These are phyloP conservation scores for Knoxdaviesia capensis DNA, from an alignment of 2,329 filamentous ascomycete genomes.

Conservation along the genomic window DNA sequence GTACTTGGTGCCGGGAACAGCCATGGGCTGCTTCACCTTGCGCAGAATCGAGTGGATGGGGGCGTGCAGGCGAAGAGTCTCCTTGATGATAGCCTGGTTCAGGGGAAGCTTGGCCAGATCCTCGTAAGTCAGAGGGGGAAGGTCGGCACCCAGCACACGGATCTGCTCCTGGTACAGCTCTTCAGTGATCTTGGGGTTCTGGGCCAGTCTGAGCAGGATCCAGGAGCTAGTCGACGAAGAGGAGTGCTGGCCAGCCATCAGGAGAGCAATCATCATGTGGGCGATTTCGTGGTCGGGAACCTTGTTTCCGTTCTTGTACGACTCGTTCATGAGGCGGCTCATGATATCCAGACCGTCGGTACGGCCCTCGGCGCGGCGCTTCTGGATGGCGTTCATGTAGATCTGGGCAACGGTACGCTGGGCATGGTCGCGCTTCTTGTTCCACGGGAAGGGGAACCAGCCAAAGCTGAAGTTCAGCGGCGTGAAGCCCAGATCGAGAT, in stretches of 20 bases:
- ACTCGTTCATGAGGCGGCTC: slow-evolving; percentile 70
- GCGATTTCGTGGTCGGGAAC: slow-evolving; percentile 74
- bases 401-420: slow-evolving; percentile 63
- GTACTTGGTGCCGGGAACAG: slow-evolving; percentile 63
- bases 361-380: slow-evolving; percentile 35
- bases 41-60: slow-evolving; percentile 93
- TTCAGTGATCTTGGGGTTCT: slow-evolving; percentile 57
- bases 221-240: slow-evolving; percentile 69
- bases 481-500: slow-evolving; percentile 77
- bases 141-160: slow-evolving; percentile 48
- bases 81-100: slow-evolving; percentile 71
- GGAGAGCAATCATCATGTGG: slow-evolving; percentile 83
- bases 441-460: slow-evolving; percentile 78
- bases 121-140: slow-evolving; percentile 59
- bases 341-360: slow-evolving; percentile 57
- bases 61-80: slow-evolving; percentile 76
- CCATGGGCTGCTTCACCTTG: slow-evolving; percentile 75
- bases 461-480: slow-evolving; percentile 81
- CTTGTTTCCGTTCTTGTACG: slow-evolving; percentile 62
- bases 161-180: slow-evolving; percentile 73
- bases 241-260: slow-evolving; percentile 85
- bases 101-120: slow-evolving; percentile 60
- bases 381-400: slow-evolving; percentile 65
- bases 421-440: slow-evolving; percentile 60
- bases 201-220: slow-evolving; percentile 66